Evolutionary conservation across 495 filamentous ascomycete genomes (phyloP), one percentile per base, ranked within the genome.

Genomic region (Podospora pseudocomata): DNA sequence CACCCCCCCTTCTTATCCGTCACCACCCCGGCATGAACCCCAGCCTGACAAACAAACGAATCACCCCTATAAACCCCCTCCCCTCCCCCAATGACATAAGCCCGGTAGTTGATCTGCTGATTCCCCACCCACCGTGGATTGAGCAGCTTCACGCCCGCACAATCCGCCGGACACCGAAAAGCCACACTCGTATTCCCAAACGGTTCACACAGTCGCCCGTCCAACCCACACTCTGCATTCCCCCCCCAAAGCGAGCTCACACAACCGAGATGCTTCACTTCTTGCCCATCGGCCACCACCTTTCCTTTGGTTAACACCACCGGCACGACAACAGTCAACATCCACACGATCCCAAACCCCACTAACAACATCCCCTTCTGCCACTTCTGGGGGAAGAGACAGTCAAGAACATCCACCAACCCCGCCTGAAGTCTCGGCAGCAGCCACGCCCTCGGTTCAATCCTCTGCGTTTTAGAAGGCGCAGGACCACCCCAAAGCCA

Each of bases 91-190:
- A 96, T 84, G 0, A 96, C 89, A 56, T 92, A 81, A 0, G 86
- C 84, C 65, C 80, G 78, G 73, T 92, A 94, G 63, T 85, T 84
- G 67, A 91, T 79, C n/a, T 90, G 86, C 71, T 88, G 80, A n/a
- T 83, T 85, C 6, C 92, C 92, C 26, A 95, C 89, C 2, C 87
- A 86, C 69, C 88, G 83, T 16, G 90, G 89, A 66, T 92, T 89
- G 54, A 91, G 77, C 11, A 93, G 82, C 68, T 83, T 83, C n/a
- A 84, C 79, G 67, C 84, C 81, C 26, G 80, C 80, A 74, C 92
- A 96, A 71, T 88, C 88, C 2, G 89, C 88, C 28, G 91, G 90
- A 72, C 92, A 96, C 59, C 90, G 84, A 73, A 96, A 95, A n/a
- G 90, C 82, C 66, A 91, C 83, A 2, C 82, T 84, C 60, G 82